A percentile compares a stretch with the other conserved stretches of the same genome.
Evolutionary conservation across 768 basidiomycete species (phyloP).

Genomic region (Mycena albidolilacea): DNA sequence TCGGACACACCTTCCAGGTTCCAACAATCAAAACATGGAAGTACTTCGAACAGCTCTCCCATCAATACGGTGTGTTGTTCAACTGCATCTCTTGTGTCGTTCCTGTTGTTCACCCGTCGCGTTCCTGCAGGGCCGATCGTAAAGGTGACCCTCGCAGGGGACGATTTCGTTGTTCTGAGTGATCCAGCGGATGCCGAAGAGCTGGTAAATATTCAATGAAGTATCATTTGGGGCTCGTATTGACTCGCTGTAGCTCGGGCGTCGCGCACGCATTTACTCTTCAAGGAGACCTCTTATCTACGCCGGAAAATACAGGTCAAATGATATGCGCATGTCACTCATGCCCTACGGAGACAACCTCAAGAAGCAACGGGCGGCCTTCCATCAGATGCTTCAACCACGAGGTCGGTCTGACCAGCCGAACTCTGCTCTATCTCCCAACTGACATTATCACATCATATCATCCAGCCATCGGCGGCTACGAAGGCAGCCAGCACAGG

Average conservation of each 20-base stretch:
- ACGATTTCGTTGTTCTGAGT: constrained; percentile 17
- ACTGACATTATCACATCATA: not conserved
- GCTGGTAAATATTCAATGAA: not conserved
- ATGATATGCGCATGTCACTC: not conserved
- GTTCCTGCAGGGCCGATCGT: constrained; percentile 1
- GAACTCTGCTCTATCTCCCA: not conserved
- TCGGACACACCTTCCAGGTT: constrained; percentile 20
- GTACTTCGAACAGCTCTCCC: constrained; percentile 14
- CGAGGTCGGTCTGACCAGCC: not conserved
- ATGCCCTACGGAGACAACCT: constrained; percentile 9
- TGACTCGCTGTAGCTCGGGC: constrained; percentile 3
- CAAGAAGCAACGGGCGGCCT: constrained; percentile 9
- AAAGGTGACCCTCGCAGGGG: constrained; percentile 11
- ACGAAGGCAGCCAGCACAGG: not conserved
- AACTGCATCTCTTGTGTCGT: no score
- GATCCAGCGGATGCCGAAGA: constrained; percentile 11
- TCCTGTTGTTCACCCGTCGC: not conserved
- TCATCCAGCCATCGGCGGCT: not conserved
- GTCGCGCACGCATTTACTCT: constrained; percentile 13
- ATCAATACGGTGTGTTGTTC: constrained; percentile 1
- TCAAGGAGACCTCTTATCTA: constrained; percentile 5
- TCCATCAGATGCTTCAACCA: constrained; percentile 5
- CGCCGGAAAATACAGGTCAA: constrained; percentile 5
- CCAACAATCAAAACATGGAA: constrained; percentile 7
- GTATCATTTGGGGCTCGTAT: not conserved